Evolutionary conservation across 805 yeast genomes (phyloP), one percentile per base, ranked within the genome.

Genomic region (Sungouiella thailandica): DNA sequence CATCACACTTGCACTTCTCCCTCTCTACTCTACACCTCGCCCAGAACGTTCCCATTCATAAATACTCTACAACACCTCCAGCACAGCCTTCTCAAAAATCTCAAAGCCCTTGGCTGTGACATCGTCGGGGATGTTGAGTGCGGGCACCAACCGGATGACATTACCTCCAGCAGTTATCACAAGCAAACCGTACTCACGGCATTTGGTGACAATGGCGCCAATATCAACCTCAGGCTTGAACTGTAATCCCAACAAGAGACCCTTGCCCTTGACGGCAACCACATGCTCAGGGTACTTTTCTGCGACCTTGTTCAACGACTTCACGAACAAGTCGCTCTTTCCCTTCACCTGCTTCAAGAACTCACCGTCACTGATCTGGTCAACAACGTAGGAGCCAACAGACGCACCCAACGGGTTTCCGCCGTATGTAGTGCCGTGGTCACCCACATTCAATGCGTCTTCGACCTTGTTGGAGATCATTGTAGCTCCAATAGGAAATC

Each of bases 401-500:
- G 89, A 76, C 23, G 90, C 72, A 4, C 88, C 97, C 43, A 93
- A 66, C 35, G 97, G 97, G 58, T 93, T 93, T 36, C 98, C 98
- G 43, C 98, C 97, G 55, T 83, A 90, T 0, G 98, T 90, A 3
- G 97, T 90, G 36, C 98, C 98, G 56, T 90, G 98, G 55, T 93
- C 98, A 37, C 98, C 98, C 15, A 86, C 90, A 37, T 77, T 70
- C 46, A 93, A 65, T 2, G 68, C 75, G 8, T 67, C 58, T 53
- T 88, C 95, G 17, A 93, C 83, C 31, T 75, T 71, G 44, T 86
- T 93, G 35, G 85, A 76, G 37, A 90, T 78, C 74, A 93, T 74
- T 2, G 95, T 84, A 4, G 97, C 98, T 35, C 94, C 96, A 47
- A 93, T 82, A 20, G 98, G 98, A 68, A 76, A 86, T 10, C 98